These are phyloP conservation scores for Teunomyces panamensis DNA, from an alignment of 805 yeast species.

Conservation along the genomic window DNA sequence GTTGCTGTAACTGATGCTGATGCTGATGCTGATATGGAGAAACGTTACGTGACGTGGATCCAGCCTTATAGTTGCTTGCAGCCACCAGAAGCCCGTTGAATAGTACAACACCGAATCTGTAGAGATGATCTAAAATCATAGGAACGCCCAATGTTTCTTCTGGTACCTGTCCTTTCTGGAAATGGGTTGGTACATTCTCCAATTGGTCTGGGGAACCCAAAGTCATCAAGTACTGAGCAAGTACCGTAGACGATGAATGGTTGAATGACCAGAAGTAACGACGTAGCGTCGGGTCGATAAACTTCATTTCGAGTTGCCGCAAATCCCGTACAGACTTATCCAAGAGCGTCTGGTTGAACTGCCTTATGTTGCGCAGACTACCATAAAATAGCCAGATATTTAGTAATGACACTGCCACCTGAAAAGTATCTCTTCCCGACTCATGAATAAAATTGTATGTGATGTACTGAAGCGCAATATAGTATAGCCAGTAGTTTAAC, in stretches of 20 bases:
- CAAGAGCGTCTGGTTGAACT: slow-evolving; percentile 6
- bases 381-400: slow-evolving; percentile 14
- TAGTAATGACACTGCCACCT: background rate
- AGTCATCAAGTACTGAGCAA: background rate
- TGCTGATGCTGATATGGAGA: too few relatives aligned
- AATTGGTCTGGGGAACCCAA: background rate
- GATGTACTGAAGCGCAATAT: slow-evolving; percentile 4
- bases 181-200: background rate
- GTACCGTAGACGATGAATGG: background rate
- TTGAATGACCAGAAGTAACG: slow-evolving; percentile 2
- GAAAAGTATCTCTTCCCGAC: background rate
- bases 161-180: background rate
- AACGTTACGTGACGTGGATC: too few relatives aligned
- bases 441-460: background rate
- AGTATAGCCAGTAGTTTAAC: slow-evolving; percentile 16
- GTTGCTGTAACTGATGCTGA: too few relatives aligned
- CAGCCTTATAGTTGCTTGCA: background rate
- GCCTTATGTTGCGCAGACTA: slow-evolving; percentile 6
- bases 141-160: background rate
- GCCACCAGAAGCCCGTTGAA: slow-evolving; percentile 1
- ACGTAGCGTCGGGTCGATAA: slow-evolving; percentile 7
- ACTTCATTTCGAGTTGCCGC: slow-evolving; percentile 3
- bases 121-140: background rate
- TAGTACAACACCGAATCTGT: background rate
- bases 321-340: background rate